Percentiles rank a stretch among this genome's conserved stretches.
Conservation (phyloP, 768 basidiomycete genomes). For the Agaricus blazei region DNA sequence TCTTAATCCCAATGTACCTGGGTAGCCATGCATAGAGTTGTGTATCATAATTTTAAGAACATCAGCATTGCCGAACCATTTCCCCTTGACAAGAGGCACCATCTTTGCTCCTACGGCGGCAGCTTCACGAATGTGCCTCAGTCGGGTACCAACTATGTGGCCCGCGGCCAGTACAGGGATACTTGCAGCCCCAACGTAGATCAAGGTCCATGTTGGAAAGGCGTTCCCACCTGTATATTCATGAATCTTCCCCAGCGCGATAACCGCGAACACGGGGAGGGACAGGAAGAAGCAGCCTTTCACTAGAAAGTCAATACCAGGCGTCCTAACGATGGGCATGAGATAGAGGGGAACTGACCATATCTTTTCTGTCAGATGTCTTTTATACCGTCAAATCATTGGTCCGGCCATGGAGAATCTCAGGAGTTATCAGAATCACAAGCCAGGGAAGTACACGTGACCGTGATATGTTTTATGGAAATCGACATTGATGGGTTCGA, state of each 20-base stretch:
- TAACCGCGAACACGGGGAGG: constrained; percentile 10
- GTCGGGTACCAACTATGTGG: constrained; percentile 23
- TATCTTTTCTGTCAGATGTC: neutral
- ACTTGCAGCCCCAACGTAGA: constrained; percentile 22
- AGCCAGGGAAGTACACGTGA: neutral
- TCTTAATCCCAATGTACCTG: constrained; percentile 28
- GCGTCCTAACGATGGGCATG: constrained; percentile 25
- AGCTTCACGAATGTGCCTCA: constrained; percentile 32
- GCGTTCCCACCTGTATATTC: constrained; percentile 13
- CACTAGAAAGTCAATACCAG: constrained; percentile 29
- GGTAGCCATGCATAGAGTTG: constrained; percentile 41
- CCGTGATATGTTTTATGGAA: no score
- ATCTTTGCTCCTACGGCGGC: constrained; percentile 41
- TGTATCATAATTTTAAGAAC: constrained; percentile 29
- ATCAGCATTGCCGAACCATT: constrained; percentile 40
- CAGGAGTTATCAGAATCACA: neutral
- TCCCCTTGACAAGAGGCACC: constrained; percentile 32
- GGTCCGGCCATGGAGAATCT: neutral
- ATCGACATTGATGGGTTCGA: neutral
- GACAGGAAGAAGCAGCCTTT: constrained; percentile 17
- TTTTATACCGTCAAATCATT: neutral
- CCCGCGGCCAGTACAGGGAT: constrained; percentile 28
- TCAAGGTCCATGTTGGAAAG: constrained; percentile 33
- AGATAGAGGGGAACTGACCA: neutral
- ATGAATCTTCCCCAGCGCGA: constrained; percentile 11